These are phyloP conservation scores for Dimargaris xerosporica DNA, from an alignment of 192 early-diverging fungal genomes.

Conservation along the genomic window DNA sequence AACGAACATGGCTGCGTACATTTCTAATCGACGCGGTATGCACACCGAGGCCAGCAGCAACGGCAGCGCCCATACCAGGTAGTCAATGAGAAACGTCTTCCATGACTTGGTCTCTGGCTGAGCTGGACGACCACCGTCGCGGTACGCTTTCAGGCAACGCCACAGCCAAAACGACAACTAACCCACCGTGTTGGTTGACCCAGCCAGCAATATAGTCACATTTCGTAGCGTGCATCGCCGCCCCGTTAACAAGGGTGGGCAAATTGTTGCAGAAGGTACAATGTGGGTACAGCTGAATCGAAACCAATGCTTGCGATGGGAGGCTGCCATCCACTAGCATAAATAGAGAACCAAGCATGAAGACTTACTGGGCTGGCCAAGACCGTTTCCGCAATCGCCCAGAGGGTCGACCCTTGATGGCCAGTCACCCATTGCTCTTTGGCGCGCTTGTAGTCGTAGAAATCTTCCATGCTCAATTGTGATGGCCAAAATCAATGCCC, in stretches of 20 bases:
- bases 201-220: not conserved
- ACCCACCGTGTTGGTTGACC: not conserved
- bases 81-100: conserved; percentile 14
- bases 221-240: not conserved
- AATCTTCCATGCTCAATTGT: conserved; percentile 8
- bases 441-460: conserved; percentile 27
- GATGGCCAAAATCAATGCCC: too few species aligned
- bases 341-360: not conserved
- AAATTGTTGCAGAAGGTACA: not conserved
- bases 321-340: not conserved
- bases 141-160: not conserved
- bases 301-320: not conserved
- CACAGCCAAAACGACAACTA: conserved; percentile 1
- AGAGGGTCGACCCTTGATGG: conserved; percentile 32
- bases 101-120: conserved; percentile 13
- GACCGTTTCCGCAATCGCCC: conserved; percentile 27
- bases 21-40: conserved; percentile 19
- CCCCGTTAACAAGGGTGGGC: not conserved
- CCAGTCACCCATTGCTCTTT: conserved; percentile 41
- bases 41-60: conserved; percentile 16
- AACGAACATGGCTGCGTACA: conserved; percentile 13
- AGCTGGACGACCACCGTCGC: not conserved
- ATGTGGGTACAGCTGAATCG: not conserved
- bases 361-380: conserved; percentile 28
- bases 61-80: conserved; percentile 15